Percentiles rank a stretch among this genome's conserved stretches.
Evolutionary conservation across 805 yeast genomes (phyloP).

Genomic region (Candida sithepensis): DNA sequence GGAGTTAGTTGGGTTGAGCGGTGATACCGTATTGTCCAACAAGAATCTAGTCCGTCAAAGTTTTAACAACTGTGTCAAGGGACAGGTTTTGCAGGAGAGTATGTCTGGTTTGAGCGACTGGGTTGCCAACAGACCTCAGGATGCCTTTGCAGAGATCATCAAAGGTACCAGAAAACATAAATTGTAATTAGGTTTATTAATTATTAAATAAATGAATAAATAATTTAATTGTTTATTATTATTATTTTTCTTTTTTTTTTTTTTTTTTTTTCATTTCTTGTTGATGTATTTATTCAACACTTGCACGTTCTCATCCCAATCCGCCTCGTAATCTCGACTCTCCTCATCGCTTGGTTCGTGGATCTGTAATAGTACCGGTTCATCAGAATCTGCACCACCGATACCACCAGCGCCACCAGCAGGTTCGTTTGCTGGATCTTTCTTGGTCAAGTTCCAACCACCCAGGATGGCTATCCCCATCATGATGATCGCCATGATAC

Average conservation of each 20-base stretch:
- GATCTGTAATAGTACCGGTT: constrained; percentile 35
- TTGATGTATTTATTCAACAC: constrained; percentile 6
- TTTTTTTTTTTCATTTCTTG: background rate
- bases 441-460: constrained; percentile 39
- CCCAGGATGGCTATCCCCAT: constrained; percentile 62
- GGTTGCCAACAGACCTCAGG: constrained; percentile 70
- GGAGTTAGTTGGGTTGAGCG: constrained; percentile 42
- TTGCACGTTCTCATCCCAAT: constrained; percentile 39
- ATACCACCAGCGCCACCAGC: constrained; percentile 23
- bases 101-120: constrained; percentile 67
- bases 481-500: constrained; percentile 69
- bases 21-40: constrained; percentile 41
- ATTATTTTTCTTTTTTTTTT: background rate
- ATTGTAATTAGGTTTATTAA: constrained; percentile 32
- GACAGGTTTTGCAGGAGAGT: constrained; percentile 62
- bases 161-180: constrained; percentile 59
- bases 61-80: constrained; percentile 34
- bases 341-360: constrained; percentile 52
- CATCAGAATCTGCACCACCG: constrained; percentile 16
- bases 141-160: constrained; percentile 55
- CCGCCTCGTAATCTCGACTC: constrained; percentile 52
- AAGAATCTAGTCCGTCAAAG: constrained; percentile 38
- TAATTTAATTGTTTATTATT: background rate
- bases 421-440: constrained; percentile 22
- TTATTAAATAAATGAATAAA: background rate